A percentile compares a stretch with the other conserved stretches of the same genome.
These are phyloP conservation scores for Begonia fuchsioides DNA, from an alignment of 306 rosid genomes.

Conservation along the genomic window DNA sequence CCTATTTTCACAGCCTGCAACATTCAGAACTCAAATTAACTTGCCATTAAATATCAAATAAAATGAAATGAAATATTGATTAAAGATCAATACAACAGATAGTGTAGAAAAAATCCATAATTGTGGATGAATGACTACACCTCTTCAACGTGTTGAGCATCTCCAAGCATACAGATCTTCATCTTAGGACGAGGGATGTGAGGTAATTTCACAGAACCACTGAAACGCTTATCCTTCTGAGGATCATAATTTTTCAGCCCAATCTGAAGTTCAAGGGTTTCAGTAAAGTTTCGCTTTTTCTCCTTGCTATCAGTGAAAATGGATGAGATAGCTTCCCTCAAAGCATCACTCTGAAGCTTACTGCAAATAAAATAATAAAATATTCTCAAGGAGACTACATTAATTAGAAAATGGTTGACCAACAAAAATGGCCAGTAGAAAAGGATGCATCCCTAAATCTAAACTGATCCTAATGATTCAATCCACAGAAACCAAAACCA, in stretches of 20 bases:
- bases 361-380: slow-evolving; percentile 15
- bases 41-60: not conserved
- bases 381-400: too few relatives aligned
- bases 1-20: slow-evolving; percentile 69
- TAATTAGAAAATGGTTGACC: too few relatives aligned
- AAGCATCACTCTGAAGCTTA: slow-evolving; percentile 68
- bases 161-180: slow-evolving; percentile 91
- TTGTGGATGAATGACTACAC: slow-evolving; percentile 11
- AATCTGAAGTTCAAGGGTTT: slow-evolving; percentile 75
- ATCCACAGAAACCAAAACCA: too few relatives aligned
- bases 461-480: too few relatives aligned
- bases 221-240: slow-evolving; percentile 79
- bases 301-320: slow-evolving; percentile 37
- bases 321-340: slow-evolving; percentile 50
- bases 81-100: not conserved
- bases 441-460: too few relatives aligned
- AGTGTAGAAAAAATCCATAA: not conserved
- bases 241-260: slow-evolving; percentile 82
- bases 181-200: slow-evolving; percentile 85
- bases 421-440: too few relatives aligned
- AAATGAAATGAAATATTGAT: not conserved
- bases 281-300: slow-evolving; percentile 48
- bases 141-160: slow-evolving; percentile 90
- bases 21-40: not conserved
- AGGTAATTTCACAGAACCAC: slow-evolving; percentile 72